phyloP scores from a whole-genome alignment of 202 grass and related monocot species.

The Elaeis oleifera region DNA sequence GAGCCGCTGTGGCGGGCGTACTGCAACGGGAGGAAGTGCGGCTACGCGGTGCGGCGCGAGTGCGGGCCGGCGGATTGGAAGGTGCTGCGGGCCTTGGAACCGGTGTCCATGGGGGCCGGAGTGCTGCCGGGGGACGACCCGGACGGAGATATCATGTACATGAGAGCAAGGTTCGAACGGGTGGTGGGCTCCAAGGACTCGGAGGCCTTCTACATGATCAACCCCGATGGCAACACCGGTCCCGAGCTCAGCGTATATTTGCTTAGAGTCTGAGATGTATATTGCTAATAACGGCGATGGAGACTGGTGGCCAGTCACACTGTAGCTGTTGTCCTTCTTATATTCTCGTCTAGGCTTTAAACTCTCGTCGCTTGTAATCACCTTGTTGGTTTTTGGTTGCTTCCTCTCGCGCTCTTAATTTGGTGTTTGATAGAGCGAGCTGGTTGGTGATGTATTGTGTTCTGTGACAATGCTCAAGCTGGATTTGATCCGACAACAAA shows the following conservation, averaged over 20 bases:
- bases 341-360: no score
- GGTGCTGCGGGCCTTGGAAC: constrained; percentile 8
- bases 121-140: background rate
- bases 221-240: background rate
- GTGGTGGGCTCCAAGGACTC: constrained; percentile 16
- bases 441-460: no score
- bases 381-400: no score
- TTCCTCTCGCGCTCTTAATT: no score
- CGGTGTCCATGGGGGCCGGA: constrained; percentile 11
- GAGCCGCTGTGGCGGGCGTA: constrained; percentile 11
- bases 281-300: no score
- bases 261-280: background rate
- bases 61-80: constrained; percentile 1
- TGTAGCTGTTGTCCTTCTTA: no score
- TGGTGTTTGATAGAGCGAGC: no score
- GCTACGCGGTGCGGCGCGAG: constrained; percentile 15
- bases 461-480: no score
- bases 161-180: constrained; percentile 11
- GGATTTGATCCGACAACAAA: no score
- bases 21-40: constrained; percentile 9
- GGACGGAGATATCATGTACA: constrained; percentile 7
- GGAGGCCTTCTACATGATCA: constrained; percentile 19
- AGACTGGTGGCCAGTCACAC: no score
- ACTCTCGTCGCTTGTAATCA: no score
- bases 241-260: constrained; percentile 14